Percentiles rank a stretch among this genome's conserved stretches.
Conservation (phyloP, 257 asterid species). For the Buddleja alternifolia region DNA sequence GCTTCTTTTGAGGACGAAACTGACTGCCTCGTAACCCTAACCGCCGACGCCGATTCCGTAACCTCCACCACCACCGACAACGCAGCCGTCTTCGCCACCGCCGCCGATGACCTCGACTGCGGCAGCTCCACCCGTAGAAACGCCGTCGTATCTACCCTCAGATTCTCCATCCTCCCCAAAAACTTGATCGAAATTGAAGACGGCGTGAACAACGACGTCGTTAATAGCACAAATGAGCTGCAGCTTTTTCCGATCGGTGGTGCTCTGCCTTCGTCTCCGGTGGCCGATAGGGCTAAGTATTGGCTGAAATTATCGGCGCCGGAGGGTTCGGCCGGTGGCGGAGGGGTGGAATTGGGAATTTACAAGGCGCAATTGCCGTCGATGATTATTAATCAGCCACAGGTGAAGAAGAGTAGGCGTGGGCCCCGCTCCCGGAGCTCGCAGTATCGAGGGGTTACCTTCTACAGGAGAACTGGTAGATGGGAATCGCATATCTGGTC, state of each 20-base stretch:
- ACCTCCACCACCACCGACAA: constrained; percentile 43
- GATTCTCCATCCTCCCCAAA: constrained; percentile 46
- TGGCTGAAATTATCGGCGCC: constrained; percentile 57
- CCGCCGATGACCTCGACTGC: constrained; percentile 28
- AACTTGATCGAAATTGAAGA: constrained; percentile 27
- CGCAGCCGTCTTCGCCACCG: constrained; percentile 18
- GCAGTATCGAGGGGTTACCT: constrained; percentile 94
- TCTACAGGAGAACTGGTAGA: constrained; percentile 93
- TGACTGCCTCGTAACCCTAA: neutral
- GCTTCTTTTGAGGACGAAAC: constrained; percentile 32
- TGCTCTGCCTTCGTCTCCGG: constrained; percentile 16
- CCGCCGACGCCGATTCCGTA: constrained; percentile 35
- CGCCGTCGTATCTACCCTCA: constrained; percentile 38
- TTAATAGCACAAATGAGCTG: constrained; percentile 24
- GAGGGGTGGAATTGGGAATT: constrained; percentile 19
- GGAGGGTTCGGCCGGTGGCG: constrained; percentile 10
- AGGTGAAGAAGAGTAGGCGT: constrained; percentile 84
- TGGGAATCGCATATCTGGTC: constrained; percentile 96
- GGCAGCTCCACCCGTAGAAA: constrained; percentile 33
- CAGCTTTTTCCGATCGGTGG: constrained; percentile 46
- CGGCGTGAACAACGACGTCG: constrained; percentile 9
- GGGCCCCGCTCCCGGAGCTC: constrained; percentile 98
- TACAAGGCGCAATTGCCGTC: constrained; percentile 15
- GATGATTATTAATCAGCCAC: constrained; percentile 1
- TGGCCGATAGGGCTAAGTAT: constrained; percentile 22